A percentile compares a stretch with the other conserved stretches of the same genome.
phyloP scores from a whole-genome alignment of 192 early-diverging fungal species.

The Podila clonocystis region DNA sequence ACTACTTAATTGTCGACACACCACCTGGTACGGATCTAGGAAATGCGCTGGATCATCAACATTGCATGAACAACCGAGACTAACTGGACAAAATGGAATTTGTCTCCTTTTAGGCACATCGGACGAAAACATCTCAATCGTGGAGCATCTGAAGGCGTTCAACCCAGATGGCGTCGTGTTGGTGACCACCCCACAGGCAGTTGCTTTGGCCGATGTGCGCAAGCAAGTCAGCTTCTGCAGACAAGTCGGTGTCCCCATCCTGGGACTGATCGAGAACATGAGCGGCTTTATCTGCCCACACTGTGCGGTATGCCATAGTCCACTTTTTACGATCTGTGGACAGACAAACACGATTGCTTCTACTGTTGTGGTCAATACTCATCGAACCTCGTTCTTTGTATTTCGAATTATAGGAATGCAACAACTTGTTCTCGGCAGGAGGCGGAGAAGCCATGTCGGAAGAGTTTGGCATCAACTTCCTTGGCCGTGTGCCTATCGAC shows the following conservation, averaged over 20 bases:
- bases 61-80: too few relatives aligned
- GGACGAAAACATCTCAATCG: slow-evolving; percentile 95
- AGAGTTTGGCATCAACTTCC: slow-evolving; percentile 85
- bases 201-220: slow-evolving; percentile 87
- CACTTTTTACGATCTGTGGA: too few relatives aligned
- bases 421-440: slow-evolving; percentile 92
- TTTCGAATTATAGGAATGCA: slow-evolving; percentile 86
- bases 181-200: slow-evolving; percentile 95
- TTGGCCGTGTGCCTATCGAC: slow-evolving; percentile 94
- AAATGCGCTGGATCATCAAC: not conserved
- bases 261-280: slow-evolving; percentile 98
- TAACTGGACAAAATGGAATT: not conserved
- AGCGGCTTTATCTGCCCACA: slow-evolving; percentile 94
- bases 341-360: too few relatives aligned
- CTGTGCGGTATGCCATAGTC: slow-evolving; percentile 73
- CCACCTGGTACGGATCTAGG: slow-evolving; percentile 70
- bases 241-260: slow-evolving; percentile 84
- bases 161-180: slow-evolving; percentile 89
- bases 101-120: slow-evolving; percentile 91
- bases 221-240: slow-evolving; percentile 95
- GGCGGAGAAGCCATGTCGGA: slow-evolving; percentile 92
- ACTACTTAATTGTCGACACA: slow-evolving; percentile 96
- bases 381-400: too few relatives aligned
- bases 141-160: slow-evolving; percentile 88
- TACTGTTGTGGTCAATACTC: too few relatives aligned